Base-by-base conservation (phyloP, 192 early-diverging fungal genomes). In the Backusella australiensis region DNA sequence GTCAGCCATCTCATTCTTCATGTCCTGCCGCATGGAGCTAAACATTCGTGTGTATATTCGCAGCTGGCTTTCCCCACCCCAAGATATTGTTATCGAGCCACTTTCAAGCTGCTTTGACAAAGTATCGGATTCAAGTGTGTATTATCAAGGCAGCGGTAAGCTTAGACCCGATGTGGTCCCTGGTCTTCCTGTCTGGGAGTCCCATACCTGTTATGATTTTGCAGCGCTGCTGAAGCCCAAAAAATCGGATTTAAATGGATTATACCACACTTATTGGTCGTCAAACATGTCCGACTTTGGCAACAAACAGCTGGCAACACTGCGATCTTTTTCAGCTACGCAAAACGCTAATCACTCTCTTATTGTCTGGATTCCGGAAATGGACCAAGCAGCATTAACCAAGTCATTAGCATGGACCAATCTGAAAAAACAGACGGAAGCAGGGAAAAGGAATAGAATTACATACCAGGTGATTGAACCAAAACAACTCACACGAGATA, bases 21-120 rank as follows among this genome's bases (percentile, higher is more conserved):
- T 69, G 3, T 38, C 38, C 21, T 69, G 68, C 65, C 38, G 76
- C 26, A 41, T 77, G 35, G 79, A 84, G 29, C 36, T 84, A 11
- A 84, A 84, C 74, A 53, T 72, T 34, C 75, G 79, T 29, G 65
- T 84, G 1, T 84, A 84, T 44, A 38, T 81, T 29, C 76, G 83
- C 19, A 1, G 78, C 23, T 84, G 83, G 83, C n/a, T 84, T n/a
- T 69, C 69, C 2, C 77, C 49, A 17, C 75, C 81, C 39, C 6
- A 76, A 21, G 32, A 46, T 2, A 34, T 75, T 65, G 17, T 56
- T 11, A 67, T 52, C 15, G 80, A 78, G 34, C 80, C 77, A 17
- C 56, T 83, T 11, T 78, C 70, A 34, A 69, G 41, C 8, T 81
- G 82, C 52, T 78, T 81, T 74, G 71, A 77, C 53, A 69, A 72